Evolutionary conservation across 331 rosid genomes (phyloP).

Genomic region (Acacia concinna): DNA sequence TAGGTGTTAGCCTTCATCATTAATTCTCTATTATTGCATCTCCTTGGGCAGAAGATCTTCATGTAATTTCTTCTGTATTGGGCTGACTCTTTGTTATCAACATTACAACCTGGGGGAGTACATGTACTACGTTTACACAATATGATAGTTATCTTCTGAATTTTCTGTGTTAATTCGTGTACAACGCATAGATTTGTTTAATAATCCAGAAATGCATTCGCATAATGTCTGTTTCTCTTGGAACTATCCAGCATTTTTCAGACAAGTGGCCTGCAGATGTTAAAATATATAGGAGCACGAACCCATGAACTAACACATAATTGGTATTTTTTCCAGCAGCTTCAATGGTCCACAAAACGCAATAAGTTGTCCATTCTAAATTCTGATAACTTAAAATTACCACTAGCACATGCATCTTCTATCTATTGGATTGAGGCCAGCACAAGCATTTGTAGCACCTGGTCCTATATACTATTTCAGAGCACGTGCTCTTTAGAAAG

Average conservation of each 20-base stretch:
- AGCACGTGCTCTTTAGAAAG: neutral
- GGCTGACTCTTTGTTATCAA: neutral
- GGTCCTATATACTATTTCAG: conserved; percentile 2
- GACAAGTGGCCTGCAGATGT: neutral
- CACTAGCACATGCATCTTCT: neutral
- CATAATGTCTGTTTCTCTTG: neutral
- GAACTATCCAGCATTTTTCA: conserved; percentile 3
- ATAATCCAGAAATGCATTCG: neutral
- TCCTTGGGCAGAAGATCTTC: neutral
- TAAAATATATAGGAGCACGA: conserved; percentile 7
- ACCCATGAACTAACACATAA: neutral
- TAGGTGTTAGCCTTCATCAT: neutral
- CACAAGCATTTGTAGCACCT: conserved; percentile 11
- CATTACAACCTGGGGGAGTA: neutral
- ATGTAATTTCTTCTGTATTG: conserved; percentile 6
- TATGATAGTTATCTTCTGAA: neutral
- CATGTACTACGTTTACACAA: neutral
- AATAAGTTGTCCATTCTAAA: neutral
- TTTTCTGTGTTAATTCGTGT: neutral
- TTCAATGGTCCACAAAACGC: neutral
- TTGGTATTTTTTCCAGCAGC: neutral
- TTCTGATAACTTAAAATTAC: neutral
- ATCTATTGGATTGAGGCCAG: neutral
- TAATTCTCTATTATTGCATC: neutral
- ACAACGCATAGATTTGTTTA: neutral